Base-by-base conservation (phyloP, 2,329 filamentous ascomycete species). In the Aspergillus luchuensis region DNA sequence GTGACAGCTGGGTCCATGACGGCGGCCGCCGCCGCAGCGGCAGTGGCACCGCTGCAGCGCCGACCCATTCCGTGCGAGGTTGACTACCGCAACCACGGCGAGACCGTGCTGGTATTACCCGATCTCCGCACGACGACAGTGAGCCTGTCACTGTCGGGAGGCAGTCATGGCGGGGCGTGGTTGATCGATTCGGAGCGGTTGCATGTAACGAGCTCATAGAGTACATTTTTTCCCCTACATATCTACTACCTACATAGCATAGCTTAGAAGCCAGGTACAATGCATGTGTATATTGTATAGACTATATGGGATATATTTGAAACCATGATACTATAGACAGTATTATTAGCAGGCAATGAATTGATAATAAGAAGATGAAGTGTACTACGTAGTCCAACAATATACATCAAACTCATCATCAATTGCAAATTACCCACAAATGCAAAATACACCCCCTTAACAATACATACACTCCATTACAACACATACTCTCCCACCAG, bases 81-180 rank as follows among this genome's bases (percentile, higher is more conserved):
- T 11, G 91, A 97, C 71, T 90, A 89, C 69, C 82, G 86, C 67
- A 95, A 91, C 70, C 81, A 91, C 60, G 91, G 89, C 0, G 89
- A 95, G 79, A 89, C 87, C 41, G 84, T 97, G 1, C 78, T 89
- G 53, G 91, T 97, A 2, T 83, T 92, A 21, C 84, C 87, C 13
- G 88, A 93, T 78, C 80, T 91, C 57, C 82, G 79, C 63, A 87
- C 85, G 66, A 90, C 91, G 33, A 96, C 90, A 1, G 82, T 94
- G 23, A 90, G 87, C 65, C 74, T 92, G 28, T 89, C 90, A 72
- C 82, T 87, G 1, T 88, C 87, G 62, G 88, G 88, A 0, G 84
- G 84, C 19, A 66, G 63, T 49, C 62, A 70, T 17, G 70, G 70
- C 21, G 88, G 87, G 1, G 87, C 88, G 23, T 80, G 90, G 78